Evolutionary conservation across 176 grass and related monocot species (phyloP), one percentile per base, ranked within the genome.

Genomic region (Carex scoparia): DNA sequence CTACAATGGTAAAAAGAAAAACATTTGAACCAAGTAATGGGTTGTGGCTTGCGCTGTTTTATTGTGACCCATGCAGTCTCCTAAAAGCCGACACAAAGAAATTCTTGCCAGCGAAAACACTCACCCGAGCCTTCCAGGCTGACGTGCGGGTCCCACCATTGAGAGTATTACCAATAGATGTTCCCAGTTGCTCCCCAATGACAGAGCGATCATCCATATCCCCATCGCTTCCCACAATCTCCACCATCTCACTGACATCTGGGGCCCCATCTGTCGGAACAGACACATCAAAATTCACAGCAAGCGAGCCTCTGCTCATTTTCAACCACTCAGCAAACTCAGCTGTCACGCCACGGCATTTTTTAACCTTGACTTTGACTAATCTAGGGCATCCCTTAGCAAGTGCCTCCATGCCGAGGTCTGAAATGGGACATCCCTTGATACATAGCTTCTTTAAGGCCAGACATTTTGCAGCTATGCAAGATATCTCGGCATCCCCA

Each of bases 291-390:
- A 83, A 83, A 83, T 83, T 90, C 3, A 91, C 89, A 84, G 93
- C 84, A 11, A 87, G 84, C 2, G 37, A 85, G 11, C 85, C 88
- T 65, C 97, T 92, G n/a, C 63, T 68, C 53, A 87, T 84, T 73
- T 80, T 92, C 77, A 99, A 84, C 42, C 86, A 58, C 85, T 99
- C 91, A 5, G 91, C 44, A 31, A 89, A 92, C 61, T 92, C 88
- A 1, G 81, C 84, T 0, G 97, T 91, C 59, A 99, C 97, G 11
- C 91, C 84, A 0, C 90, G 86, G 81, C 97, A 99, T 77, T 89
- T 92, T 90, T 99, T 99, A 88, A 99, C 85, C 73, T 95, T 99
- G 81, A 99, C 88, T 87, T 99, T 99, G 69, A 96, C 90, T 84
- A 99, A 87, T 30, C 87, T 89, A 33, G 97, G 97, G 86, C 93